A percentile compares a stretch with the other conserved stretches of the same genome.
phyloP scores from a whole-genome alignment of 805 yeast genomes.

The Wickerhamomyces hampshirensis region DNA sequence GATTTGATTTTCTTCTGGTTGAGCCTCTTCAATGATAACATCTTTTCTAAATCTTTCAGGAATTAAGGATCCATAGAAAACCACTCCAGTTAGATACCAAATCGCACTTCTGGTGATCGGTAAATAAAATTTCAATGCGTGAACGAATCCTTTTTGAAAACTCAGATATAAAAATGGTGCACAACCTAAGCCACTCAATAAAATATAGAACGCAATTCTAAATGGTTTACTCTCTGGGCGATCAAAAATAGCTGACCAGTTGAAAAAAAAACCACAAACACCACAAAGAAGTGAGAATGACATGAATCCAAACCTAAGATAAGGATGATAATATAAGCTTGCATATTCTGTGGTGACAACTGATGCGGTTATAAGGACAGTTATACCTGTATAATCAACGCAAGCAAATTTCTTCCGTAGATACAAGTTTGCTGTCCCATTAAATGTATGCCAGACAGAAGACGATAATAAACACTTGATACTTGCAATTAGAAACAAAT shows the following conservation, averaged over 20 bases:
- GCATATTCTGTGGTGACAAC: conserved; percentile 83
- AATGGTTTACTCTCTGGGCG: conserved; percentile 77
- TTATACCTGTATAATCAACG: conserved; percentile 92
- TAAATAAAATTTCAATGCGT: conserved; percentile 48
- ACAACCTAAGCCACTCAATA: conserved; percentile 72
- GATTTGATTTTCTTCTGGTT: conserved; percentile 32
- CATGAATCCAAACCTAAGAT: conserved; percentile 46
- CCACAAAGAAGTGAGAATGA: conserved; percentile 64
- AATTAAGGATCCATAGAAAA: conserved; percentile 78
- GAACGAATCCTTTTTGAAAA: conserved; percentile 48
- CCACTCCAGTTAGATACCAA: conserved; percentile 79
- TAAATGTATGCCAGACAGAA: conserved; percentile 87
- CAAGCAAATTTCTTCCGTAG: conserved; percentile 80
- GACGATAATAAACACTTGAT: conserved; percentile 75
- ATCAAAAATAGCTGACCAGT: conserved; percentile 93
- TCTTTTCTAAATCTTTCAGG: conserved; percentile 88
- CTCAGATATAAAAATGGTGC: conserved; percentile 56
- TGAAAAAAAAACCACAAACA: conserved; percentile 63
- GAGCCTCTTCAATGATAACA: conserved; percentile 44
- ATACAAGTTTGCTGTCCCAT: conserved; percentile 60
- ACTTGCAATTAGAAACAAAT: conserved; percentile 65
- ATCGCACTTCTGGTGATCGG: conserved; percentile 71
- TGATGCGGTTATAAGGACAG: conserved; percentile 83
- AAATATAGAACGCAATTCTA: conserved; percentile 74
- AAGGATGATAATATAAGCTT: conserved; percentile 58